Base-by-base conservation (phyloP, 768 basidiomycete genomes). In the Termitomyces sp. region DNA sequence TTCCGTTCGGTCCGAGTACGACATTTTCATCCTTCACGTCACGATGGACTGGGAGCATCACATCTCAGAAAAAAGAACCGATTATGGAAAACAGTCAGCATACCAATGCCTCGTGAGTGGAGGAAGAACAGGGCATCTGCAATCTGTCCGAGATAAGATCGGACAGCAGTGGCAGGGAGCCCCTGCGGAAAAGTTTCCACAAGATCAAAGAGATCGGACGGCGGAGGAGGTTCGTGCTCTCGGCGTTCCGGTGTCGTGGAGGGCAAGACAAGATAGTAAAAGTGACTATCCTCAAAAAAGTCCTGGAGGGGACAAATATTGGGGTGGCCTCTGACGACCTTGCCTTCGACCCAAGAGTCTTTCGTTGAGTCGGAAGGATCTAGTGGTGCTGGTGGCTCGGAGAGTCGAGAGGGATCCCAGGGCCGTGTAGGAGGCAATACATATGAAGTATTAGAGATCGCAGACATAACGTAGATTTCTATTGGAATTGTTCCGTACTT, bases 11-110 rank as follows among this genome's bases (percentile, higher is more conserved):
- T 8, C 89, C 91, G 44, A 94, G 79, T 38, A 94, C 87, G 16
- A 94, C 90, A 69, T 98, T 97, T 71, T 99, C 96, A 65, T 99
- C 96, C 73, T 99, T 99, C 71, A 99, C 87, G 67, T 99, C 96
- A 53, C 96, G 90, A 71, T 99, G 96, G 10, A 98, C 90, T 92
- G 62, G 10, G 63, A 50, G 64, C 40, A 43, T 35, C 50, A 49
- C 35, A 59, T 57, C 60, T 60, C 60, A 49, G 43, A 44, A 54
- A 51, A 49, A 52, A 38, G 9, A 52, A 44, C 18, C 42, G 33
- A 6, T 13, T 24, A 13, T 46, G 22, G 46, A 38, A n/a, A 48
- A 22, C 22, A 26, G 13, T 52, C 6, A 60, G 22, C 85, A 69
- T 66, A 90, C 96, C 92, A 58, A 99, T 97, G 54, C 93, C 94